Evolutionary conservation across 768 basidiomycete genomes (phyloP), one percentile per base, ranked within the genome.

Genomic region (Dioszegia aurantiaca): DNA sequence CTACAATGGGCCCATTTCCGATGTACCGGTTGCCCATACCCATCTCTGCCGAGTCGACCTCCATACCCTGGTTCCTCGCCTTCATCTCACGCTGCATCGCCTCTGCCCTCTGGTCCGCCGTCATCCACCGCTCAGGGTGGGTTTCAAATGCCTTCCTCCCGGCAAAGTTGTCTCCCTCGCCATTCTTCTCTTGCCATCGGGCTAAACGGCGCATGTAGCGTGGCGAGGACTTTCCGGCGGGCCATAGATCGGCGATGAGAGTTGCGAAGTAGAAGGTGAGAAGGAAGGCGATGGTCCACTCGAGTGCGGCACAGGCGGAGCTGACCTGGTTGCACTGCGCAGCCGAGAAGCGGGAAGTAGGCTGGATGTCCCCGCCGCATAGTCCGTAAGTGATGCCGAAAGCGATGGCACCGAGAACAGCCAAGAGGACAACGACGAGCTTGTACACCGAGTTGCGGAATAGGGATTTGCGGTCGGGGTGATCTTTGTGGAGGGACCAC

Each of bases 191-290:
- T 53, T 76, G 75, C 75, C 75, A 76, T 56, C 59, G 54, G 14
- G 75, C 75, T 33, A 76, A 55, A 30, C 73, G 65, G 9, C 75
- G 64, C 71, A 76, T 73, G 65, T 76, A 76, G 41, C 75, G 61
- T 11, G 67, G 68, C 1, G 68, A 70, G 3, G 73, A 67, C 52
- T 76, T 76, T 11, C 75, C 75, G 8, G 77, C 72, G 14, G 78
- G 77, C 76, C 77, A 80, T 11, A 79, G 67, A 59, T 80, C 79
- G 49, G 76, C 67, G 37, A 68, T 66, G 55, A 80, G 68, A 9
- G 77, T 77, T 31, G 68, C 43, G 51, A 78, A 74, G 71, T 80
- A 78, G 54, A 71, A 73, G 53, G 59, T 58, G 8, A 77, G 60
- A 53, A 70, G 61, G 64, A 76, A 75, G 2, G 77, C 65, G 24